phyloP scores from a whole-genome alignment of 1,139 yeast species.

The Geotrichum candidum region DNA sequence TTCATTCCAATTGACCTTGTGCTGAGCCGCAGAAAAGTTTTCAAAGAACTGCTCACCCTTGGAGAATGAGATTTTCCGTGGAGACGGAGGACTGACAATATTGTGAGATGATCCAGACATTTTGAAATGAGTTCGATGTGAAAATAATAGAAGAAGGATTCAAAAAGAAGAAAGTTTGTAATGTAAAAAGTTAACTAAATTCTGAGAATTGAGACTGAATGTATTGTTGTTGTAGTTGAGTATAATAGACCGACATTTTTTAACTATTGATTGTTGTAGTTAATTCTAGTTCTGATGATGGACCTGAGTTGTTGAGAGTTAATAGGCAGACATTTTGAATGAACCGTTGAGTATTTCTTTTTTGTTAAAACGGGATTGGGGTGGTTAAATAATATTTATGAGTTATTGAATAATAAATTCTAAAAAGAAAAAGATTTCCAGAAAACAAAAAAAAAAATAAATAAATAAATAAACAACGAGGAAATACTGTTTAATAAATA shows the following conservation, averaged over 20 bases:
- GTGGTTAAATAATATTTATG: background rate
- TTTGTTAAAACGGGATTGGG: background rate
- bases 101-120: background rate
- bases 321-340: conserved; percentile 7
- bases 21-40: conserved; percentile 10
- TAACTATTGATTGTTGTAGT: background rate
- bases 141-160: background rate
- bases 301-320: background rate
- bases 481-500: background rate
- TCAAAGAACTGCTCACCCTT: conserved; percentile 12
- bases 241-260: background rate
- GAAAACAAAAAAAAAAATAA: background rate
- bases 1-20: background rate
- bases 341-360: background rate
- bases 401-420: background rate
- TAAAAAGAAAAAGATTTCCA: background rate
- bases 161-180: background rate
- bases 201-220: conserved; percentile 4
- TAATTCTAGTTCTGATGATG: background rate
- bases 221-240: conserved; percentile 3
- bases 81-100: background rate
- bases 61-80: conserved; percentile 4
- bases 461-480: background rate
- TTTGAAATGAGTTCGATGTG: background rate
- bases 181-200: background rate